Percentiles rank a stretch among this genome's conserved stretches.
Evolutionary conservation across 345 rosid species (phyloP).

Genomic region (Raphanus raphanistrum): DNA sequence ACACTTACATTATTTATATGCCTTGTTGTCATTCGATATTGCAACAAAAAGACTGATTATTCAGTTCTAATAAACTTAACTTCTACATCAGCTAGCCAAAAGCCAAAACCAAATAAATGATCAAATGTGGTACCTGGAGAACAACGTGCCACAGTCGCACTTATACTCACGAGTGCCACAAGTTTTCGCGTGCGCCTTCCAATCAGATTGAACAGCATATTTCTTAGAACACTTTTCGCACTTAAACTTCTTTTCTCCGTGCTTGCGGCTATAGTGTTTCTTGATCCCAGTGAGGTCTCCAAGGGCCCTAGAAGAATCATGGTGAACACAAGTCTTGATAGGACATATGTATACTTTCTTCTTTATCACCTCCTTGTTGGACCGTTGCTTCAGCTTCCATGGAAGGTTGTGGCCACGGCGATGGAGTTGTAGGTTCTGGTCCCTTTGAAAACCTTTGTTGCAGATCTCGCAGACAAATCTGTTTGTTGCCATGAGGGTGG

Average conservation of each 20-base stretch:
- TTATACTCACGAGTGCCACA: slow-evolving; percentile 96
- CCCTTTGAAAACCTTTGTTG: slow-evolving; percentile 96
- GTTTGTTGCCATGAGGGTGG: slow-evolving; percentile 89
- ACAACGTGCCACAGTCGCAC: slow-evolving; percentile 91
- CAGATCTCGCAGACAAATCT: slow-evolving; percentile 91
- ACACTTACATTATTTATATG: not conserved
- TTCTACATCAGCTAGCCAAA: not conserved
- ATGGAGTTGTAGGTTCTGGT: slow-evolving; percentile 94
- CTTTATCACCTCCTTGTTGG: slow-evolving; percentile 58
- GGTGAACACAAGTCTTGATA: slow-evolving; percentile 87
- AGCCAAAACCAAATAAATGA: not conserved
- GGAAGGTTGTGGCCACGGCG: slow-evolving; percentile 96
- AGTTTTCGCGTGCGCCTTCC: slow-evolving; percentile 96
- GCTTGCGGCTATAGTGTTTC: slow-evolving; percentile 91
- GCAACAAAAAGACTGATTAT: not conserved
- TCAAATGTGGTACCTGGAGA: slow-evolving; percentile 64
- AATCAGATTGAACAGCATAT: slow-evolving; percentile 94
- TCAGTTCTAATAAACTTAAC: slow-evolving; percentile 3
- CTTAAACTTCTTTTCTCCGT: slow-evolving; percentile 97
- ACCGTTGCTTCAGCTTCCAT: slow-evolving; percentile 86
- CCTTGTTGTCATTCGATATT: not conserved
- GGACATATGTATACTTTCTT: slow-evolving; percentile 94
- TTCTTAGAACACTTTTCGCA: slow-evolving; percentile 97
- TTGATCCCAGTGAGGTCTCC: slow-evolving; percentile 96
- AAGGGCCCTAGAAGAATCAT: slow-evolving; percentile 80